Conservation (phyloP, 768 basidiomycete genomes). For the Boletus insuetus region DNA sequence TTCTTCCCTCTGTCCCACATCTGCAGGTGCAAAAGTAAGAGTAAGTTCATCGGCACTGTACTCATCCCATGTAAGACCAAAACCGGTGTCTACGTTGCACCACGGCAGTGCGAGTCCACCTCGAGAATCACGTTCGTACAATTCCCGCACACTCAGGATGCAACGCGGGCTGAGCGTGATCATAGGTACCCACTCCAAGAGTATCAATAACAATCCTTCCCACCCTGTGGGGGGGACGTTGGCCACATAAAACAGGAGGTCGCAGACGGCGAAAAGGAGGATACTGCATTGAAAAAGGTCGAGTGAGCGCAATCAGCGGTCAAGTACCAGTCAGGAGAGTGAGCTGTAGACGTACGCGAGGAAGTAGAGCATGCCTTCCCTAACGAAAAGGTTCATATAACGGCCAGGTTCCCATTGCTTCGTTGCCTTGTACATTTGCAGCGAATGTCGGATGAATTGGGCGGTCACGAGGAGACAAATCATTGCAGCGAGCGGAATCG, state of each 20-base stretch:
- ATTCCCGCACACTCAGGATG: neutral
- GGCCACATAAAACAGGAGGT: too few relatives aligned
- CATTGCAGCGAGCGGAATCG: neutral
- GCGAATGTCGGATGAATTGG: neutral
- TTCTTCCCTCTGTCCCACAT: too few relatives aligned
- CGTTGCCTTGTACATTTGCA: neutral
- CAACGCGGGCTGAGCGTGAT: neutral
- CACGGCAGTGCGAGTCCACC: too few relatives aligned
- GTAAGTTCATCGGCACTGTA: too few relatives aligned
- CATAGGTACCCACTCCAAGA: neutral
- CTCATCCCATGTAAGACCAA: too few relatives aligned
- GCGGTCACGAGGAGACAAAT: neutral
- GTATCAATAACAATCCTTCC: too few relatives aligned
- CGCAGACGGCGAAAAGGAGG: neutral
- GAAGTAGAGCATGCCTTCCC: neutral
- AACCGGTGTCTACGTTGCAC: neutral
- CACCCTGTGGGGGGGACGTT: too few relatives aligned
- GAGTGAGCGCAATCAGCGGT: too few relatives aligned
- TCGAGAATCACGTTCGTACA: neutral
- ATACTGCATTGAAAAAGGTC: neutral
- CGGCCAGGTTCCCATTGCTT: neutral
- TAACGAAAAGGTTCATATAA: neutral
- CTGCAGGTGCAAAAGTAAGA: too few relatives aligned
- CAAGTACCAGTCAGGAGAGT: too few relatives aligned
- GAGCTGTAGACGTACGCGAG: neutral